phyloP scores from a whole-genome alignment of 805 yeast genomes.

The Saitoella complicata region DNA sequence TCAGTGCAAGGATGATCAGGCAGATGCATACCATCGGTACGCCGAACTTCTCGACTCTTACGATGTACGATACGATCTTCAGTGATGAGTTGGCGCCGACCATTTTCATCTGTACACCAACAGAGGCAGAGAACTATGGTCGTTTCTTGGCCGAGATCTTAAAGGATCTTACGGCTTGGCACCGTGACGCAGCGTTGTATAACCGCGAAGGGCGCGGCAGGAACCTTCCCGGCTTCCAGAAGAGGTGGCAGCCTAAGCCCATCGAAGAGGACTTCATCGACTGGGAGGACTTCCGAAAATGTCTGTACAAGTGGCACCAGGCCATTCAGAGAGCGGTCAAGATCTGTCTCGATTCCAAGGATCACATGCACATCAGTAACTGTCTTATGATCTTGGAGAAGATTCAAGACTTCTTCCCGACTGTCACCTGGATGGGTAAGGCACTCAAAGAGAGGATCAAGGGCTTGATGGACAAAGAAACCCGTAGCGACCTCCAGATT shows the following conservation, averaged over 20 bases:
- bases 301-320: constrained; percentile 41
- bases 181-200: constrained; percentile 25
- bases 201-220: constrained; percentile 17
- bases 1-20: constrained; percentile 43
- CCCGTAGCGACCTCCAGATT: constrained; percentile 63
- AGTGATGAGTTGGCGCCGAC: constrained; percentile 36
- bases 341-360: constrained; percentile 30
- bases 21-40: constrained; percentile 29
- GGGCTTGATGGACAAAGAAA: constrained; percentile 34
- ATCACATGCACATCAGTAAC: constrained; percentile 68
- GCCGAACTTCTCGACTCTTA: constrained; percentile 25
- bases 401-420: constrained; percentile 47
- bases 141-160: constrained; percentile 48
- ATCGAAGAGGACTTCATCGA: constrained; percentile 10
- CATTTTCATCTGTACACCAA: constrained; percentile 51
- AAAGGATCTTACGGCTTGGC: constrained; percentile 28
- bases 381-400: constrained; percentile 62
- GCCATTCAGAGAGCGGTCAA: constrained; percentile 29
- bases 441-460: constrained; percentile 32
- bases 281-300: constrained; percentile 24
- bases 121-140: constrained; percentile 73
- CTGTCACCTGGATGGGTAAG: constrained; percentile 50
- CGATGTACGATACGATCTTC: constrained; percentile 33
- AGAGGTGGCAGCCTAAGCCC: neutral
- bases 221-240: constrained; percentile 16